Evolutionary conservation across 805 yeast species (phyloP).

Genomic region (Candida sithepensis): DNA sequence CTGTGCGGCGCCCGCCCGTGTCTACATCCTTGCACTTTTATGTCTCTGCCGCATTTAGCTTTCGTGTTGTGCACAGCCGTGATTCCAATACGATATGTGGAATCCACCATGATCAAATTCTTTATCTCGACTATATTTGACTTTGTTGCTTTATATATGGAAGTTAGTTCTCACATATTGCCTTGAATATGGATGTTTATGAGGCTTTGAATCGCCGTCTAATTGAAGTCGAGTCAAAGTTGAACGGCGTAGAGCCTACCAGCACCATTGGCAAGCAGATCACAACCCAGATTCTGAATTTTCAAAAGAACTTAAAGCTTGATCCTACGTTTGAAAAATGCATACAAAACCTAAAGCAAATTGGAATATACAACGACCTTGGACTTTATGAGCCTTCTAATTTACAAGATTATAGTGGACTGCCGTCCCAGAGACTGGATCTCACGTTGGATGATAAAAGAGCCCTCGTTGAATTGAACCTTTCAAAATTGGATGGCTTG

Average conservation of each 20-base stretch:
- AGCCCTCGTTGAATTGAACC: slow-evolving; percentile 10
- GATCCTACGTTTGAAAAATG: slow-evolving; percentile 7
- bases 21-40: not conserved
- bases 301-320: slow-evolving; percentile 4
- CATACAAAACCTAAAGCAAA: slow-evolving; percentile 4
- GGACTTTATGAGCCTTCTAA: not conserved
- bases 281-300: not conserved
- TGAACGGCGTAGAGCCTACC: slow-evolving; percentile 8
- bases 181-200: slow-evolving; percentile 1
- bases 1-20: not conserved
- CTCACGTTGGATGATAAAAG: slow-evolving; percentile 10
- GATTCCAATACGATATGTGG: too few species aligned
- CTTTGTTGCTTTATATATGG: too few species aligned
- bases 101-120: too few species aligned
- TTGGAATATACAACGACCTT: slow-evolving; percentile 9
- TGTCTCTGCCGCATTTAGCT: too few species aligned
- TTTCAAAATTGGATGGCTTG: slow-evolving; percentile 6
- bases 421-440: not conserved
- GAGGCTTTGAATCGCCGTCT: slow-evolving; percentile 12
- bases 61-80: too few species aligned
- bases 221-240: slow-evolving; percentile 10
- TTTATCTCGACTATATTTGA: too few species aligned
- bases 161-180: too few species aligned
- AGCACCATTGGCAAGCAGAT: slow-evolving; percentile 6
- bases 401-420: not conserved